Evolutionary conservation across 441 rosid genomes (phyloP).

Genomic region (Macaranga tanarius): DNA sequence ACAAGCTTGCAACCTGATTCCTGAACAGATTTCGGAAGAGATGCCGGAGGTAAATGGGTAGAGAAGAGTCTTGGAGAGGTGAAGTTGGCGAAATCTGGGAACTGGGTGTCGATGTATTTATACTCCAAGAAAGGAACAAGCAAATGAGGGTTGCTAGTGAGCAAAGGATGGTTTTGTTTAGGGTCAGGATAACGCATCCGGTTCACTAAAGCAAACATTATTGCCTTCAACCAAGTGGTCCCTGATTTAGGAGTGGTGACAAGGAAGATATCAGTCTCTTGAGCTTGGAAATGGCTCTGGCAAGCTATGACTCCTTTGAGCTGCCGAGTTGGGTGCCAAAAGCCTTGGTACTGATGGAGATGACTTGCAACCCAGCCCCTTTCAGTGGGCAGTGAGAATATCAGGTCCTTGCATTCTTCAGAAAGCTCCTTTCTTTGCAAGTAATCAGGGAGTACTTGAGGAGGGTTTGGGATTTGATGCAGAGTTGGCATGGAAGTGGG

Average conservation of each 20-base stretch:
- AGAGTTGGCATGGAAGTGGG: not conserved
- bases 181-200: slow-evolving; percentile 30
- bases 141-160: slow-evolving; percentile 47
- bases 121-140: slow-evolving; percentile 54
- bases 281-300: slow-evolving; percentile 46
- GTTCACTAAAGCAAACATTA: slow-evolving; percentile 48
- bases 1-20: slow-evolving; percentile 50
- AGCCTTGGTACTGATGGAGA: slow-evolving; percentile 42
- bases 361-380: slow-evolving; percentile 40
- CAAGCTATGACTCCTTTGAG: slow-evolving; percentile 36
- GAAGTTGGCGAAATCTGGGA: slow-evolving; percentile 31
- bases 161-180: slow-evolving; percentile 45
- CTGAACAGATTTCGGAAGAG: slow-evolving; percentile 42
- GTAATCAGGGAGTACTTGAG: slow-evolving; percentile 16
- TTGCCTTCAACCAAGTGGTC: slow-evolving; percentile 66
- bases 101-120: slow-evolving; percentile 23
- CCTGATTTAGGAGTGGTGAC: slow-evolving; percentile 60
- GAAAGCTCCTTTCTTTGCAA: slow-evolving; percentile 32
- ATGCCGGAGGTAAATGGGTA: slow-evolving; percentile 43
- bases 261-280: slow-evolving; percentile 43
- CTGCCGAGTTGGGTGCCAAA: slow-evolving; percentile 39
- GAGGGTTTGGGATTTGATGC: not conserved
- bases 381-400: slow-evolving; percentile 42
- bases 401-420: slow-evolving; percentile 38
- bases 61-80: slow-evolving; percentile 48